A percentile compares a stretch with the other conserved stretches of the same genome.
These are phyloP conservation scores for Oenanthe sinensis DNA, from an alignment of 129 eudicot genomes.

Conservation along the genomic window DNA sequence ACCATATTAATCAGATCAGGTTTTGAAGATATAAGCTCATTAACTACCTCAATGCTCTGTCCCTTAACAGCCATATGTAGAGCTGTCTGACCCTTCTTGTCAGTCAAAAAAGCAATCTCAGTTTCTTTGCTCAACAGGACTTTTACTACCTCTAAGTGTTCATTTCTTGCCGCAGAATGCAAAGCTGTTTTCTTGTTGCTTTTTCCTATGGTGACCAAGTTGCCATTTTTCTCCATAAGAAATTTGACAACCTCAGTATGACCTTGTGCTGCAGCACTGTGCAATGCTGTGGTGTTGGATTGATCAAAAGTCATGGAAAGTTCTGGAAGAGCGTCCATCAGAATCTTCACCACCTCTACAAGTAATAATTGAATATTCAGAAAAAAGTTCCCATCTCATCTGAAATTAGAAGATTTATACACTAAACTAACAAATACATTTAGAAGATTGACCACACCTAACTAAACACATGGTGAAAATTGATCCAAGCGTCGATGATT, in stretches of 20 bases:
- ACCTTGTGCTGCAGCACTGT: constrained; percentile 70
- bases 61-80: constrained; percentile 91
- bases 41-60: constrained; percentile 53
- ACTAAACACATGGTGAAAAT: neutral
- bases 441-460: neutral
- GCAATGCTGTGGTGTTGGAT: constrained; percentile 61
- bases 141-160: constrained; percentile 59
- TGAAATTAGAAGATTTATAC: neutral
- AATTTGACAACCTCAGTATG: constrained; percentile 60
- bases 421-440: neutral
- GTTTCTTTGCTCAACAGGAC: constrained; percentile 48
- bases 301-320: constrained; percentile 58
- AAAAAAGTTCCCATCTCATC: neutral
- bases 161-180: constrained; percentile 70
- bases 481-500: neutral
- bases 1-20: constrained; percentile 36
- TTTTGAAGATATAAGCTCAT: constrained; percentile 45
- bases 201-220: constrained; percentile 48
- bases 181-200: constrained; percentile 62
- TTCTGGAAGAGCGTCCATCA: constrained; percentile 52
- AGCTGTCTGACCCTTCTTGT: constrained; percentile 84
- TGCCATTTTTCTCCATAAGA: constrained; percentile 51
- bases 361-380: neutral
- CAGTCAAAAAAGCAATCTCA: constrained; percentile 39
- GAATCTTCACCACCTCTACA: constrained; percentile 55